Evolutionary conservation across 306 rosid genomes (phyloP).

Genomic region (Citrullus mucosospermus): DNA sequence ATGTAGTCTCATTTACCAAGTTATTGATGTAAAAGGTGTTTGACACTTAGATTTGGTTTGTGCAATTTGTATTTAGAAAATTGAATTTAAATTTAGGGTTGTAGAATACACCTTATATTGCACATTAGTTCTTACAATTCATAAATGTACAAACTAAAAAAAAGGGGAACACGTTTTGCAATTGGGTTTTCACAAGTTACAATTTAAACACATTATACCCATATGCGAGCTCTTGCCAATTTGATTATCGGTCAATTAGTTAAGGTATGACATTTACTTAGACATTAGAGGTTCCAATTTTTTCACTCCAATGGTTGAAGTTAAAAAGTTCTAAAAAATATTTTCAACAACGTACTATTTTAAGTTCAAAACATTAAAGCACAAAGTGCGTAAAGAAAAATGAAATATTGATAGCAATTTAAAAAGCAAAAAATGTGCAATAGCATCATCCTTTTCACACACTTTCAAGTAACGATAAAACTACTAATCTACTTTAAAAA

Average conservation of each 20-base stretch:
- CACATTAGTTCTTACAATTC: neutral
- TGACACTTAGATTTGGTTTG: neutral
- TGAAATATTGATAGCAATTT: neutral
- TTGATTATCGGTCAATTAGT: neutral
- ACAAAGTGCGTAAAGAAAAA: neutral
- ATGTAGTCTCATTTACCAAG: neutral
- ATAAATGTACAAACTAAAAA: neutral
- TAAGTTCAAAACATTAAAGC: neutral
- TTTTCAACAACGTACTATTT: neutral
- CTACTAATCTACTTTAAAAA: neutral
- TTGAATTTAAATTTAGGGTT: neutral
- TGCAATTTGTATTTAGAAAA: neutral
- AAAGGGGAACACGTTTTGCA: too few relatives aligned
- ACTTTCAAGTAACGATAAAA: neutral
- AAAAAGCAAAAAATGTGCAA: neutral
- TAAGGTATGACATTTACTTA: neutral
- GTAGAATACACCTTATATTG: too few relatives aligned
- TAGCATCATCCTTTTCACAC: neutral
- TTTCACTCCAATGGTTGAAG: too few relatives aligned
- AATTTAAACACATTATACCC: too few relatives aligned
- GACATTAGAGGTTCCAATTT: neutral
- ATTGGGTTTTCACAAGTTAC: too few relatives aligned
- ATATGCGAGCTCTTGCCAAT: too few relatives aligned
- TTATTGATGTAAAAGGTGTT: neutral
- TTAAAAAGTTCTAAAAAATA: neutral